These are phyloP conservation scores for Corymbia calophylla DNA, from an alignment of 441 rosid genomes.

Conservation along the genomic window DNA sequence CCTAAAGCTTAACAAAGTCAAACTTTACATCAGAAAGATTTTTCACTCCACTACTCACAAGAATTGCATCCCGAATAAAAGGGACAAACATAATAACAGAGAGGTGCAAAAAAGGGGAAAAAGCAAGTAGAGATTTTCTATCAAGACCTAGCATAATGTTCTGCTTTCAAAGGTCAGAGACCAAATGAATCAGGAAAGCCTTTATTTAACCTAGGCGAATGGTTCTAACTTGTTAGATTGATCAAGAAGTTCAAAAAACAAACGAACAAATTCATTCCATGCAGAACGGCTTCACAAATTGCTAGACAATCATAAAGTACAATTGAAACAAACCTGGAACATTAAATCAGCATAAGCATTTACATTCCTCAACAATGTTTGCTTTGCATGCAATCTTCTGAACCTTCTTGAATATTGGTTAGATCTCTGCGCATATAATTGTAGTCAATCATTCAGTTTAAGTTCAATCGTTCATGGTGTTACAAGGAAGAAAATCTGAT, in stretches of 20 bases:
- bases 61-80: not conserved
- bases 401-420: constrained; percentile 32
- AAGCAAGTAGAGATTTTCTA: not conserved
- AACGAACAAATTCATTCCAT: not conserved
- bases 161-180: not conserved
- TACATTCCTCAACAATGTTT: constrained; percentile 42
- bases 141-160: not conserved
- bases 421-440: constrained; percentile 33
- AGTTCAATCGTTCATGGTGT: not conserved
- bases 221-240: not conserved
- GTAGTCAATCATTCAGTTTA: not conserved
- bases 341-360: constrained; percentile 52
- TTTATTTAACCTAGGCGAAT: not conserved
- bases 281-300: not conserved
- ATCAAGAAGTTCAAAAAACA: not conserved
- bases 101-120: not conserved
- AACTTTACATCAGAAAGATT: not conserved
- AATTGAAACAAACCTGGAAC: constrained; percentile 39
- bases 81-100: not conserved
- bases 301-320: not conserved
- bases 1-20: not conserved
- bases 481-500: not conserved
- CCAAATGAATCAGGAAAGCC: not conserved
- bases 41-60: not conserved
- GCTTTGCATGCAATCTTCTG: constrained; percentile 45